Evolutionary conservation across 2,329 filamentous ascomycete species (phyloP), one percentile per base, ranked within the genome.

Genomic region (Diaporthe velutina): DNA sequence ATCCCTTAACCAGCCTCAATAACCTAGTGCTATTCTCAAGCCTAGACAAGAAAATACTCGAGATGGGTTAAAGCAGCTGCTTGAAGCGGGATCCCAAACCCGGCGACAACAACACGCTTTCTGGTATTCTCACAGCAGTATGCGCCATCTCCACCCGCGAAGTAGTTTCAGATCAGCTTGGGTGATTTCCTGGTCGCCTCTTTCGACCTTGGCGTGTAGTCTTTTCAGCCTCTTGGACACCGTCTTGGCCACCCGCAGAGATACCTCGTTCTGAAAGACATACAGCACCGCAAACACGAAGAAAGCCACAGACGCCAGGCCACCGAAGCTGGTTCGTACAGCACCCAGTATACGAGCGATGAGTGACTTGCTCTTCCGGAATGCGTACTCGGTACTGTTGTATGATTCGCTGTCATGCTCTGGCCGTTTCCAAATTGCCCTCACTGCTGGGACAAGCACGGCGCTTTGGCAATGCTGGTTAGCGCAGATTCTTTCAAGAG

Each of bases 321-420:
- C 80, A 19, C 86, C 86, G 19, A 83, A 84, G 6, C 87, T 85
- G 13, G 85, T 81, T 42, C 57, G 57, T 1, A 88, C 80, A 9
- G 85, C 83, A 60, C 83, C 81, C 71, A 87, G 83, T 78, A 91
- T 89, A 70, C 89, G 86, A 4, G 84, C 78, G 38, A 91, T 81
- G 6, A 91, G 84, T 3, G 84, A 83, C 80, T 86, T 86, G 80
- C 88, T 89, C 77, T 84, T 85, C 35, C 80, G 82, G 79, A 90
- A 91, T 40, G 90, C 89, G 78, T 91, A 89, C 82, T 91, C 90
- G 35, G 90, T 91, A 77, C 87, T 85, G 80, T 89, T 90, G 76
- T 85, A 79, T 0, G 85, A 80, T 10, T 83, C 80, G 3, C 82
- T 81, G 19, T 85, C 83, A 19, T 84, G 80, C 15, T 80, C 74